These are phyloP conservation scores for Tulasnella sp. DNA, from an alignment of 768 basidiomycete genomes.

Conservation along the genomic window DNA sequence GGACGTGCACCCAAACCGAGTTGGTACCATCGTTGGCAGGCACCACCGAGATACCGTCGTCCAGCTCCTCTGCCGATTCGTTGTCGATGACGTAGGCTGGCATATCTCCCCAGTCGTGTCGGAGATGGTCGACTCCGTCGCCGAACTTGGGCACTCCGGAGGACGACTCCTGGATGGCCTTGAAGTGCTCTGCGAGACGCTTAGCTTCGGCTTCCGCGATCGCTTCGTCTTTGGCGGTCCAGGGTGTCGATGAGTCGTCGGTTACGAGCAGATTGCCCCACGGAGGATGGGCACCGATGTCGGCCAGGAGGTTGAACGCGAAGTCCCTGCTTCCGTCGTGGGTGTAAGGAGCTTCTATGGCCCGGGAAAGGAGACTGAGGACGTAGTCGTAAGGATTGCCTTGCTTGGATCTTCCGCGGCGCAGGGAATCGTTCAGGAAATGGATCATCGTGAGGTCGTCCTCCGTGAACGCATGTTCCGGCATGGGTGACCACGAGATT, in stretches of 20 bases:
- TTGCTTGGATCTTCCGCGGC: conserved; percentile 48
- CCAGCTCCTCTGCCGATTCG: conserved; percentile 75
- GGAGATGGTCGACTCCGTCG: conserved; percentile 57
- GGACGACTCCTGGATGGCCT: conserved; percentile 39
- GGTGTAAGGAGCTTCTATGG: not conserved
- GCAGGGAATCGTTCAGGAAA: conserved; percentile 61
- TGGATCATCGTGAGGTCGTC: conserved; percentile 61
- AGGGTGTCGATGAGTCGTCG: conserved; percentile 43
- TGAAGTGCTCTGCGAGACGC: conserved; percentile 14
- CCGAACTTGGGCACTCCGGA: conserved; percentile 39
- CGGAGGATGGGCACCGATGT: conserved; percentile 73
- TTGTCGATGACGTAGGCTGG: conserved; percentile 91
- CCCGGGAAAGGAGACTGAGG: not conserved
- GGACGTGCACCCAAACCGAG: conserved; percentile 80
- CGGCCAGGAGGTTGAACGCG: conserved; percentile 54
- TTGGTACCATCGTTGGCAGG: conserved; percentile 61
- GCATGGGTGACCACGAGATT: conserved; percentile 41
- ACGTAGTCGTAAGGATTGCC: conserved; percentile 22
- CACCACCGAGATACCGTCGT: conserved; percentile 91
- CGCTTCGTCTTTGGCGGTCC: conserved; percentile 14
- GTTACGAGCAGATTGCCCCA: conserved; percentile 72
- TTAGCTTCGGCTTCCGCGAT: conserved; percentile 14
- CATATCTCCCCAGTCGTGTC: conserved; percentile 83
- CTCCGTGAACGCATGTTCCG: conserved; percentile 49
- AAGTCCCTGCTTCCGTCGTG: conserved; percentile 44